phyloP scores from a whole-genome alignment of 805 yeast species.

The Lipomyces yamanashiensis region DNA sequence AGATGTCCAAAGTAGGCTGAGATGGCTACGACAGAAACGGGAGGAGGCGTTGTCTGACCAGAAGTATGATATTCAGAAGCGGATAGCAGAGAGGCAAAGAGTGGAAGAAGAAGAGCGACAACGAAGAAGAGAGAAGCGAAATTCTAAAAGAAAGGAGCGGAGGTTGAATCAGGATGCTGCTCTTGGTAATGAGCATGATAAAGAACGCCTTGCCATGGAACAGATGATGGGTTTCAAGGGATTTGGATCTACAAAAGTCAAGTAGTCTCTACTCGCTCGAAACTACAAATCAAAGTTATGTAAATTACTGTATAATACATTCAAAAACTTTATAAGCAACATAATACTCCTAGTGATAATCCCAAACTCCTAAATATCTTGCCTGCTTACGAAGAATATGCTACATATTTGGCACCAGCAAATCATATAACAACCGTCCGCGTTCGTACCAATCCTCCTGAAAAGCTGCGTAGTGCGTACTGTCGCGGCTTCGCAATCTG shows the following conservation, averaged over 20 bases:
- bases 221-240: constrained; percentile 64
- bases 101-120: constrained; percentile 49
- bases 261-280: not conserved
- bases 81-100: constrained; percentile 50
- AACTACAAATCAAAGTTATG: not conserved
- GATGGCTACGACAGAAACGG: constrained; percentile 46
- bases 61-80: constrained; percentile 47
- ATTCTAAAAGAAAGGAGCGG: constrained; percentile 36
- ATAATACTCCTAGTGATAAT: not conserved
- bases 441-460: constrained; percentile 66
- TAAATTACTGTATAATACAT: not conserved
- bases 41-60: constrained; percentile 31
- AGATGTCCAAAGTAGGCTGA: constrained; percentile 53
- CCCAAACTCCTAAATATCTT: not conserved
- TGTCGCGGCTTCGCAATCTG: constrained; percentile 64
- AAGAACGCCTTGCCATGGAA: constrained; percentile 41
- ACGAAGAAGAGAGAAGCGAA: constrained; percentile 31
- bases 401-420: not conserved
- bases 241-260: constrained; percentile 56
- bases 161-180: constrained; percentile 10
- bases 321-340: not conserved
- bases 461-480: constrained; percentile 69
- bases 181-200: constrained; percentile 25
- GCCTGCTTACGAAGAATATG: not conserved
- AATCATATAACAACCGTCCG: constrained; percentile 55